Base-by-base conservation (phyloP, 2,329 filamentous ascomycete species). In the Byssoonygena ceratinophila region DNA sequence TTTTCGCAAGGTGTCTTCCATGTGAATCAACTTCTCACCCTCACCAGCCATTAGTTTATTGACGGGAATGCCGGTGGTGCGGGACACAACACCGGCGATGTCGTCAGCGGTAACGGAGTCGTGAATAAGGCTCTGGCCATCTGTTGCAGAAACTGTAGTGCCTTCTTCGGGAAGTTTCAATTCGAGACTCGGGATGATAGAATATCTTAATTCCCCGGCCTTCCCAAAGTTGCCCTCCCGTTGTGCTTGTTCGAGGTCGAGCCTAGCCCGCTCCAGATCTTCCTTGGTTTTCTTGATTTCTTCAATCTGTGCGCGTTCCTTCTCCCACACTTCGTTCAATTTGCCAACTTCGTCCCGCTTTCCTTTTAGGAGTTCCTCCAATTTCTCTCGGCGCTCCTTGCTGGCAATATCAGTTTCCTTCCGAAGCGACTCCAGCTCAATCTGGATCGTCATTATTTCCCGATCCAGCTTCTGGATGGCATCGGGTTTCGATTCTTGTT, bases 401-500 rank as follows among this genome's bases (percentile, higher is more conserved):
- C 89, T 95, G 16, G 86, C 83, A 46, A 95, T 77, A 60, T 98
- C 92, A 9, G 83, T 94, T 67, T 98, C 92, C 63, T 97, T 97
- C 47, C 91, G 81, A 39, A 98, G 71, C 56, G 89, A 96, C 66
- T 97, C 92, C 0, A 97, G 76, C 66, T 98, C 91, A 57, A 98
- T 97, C 64, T 96, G 91, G 12, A 97, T 88, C 0, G 91, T 97
- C 81, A 96, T 94, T 55, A 97, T 95, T 63, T 90, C 87, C 56
- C 94, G 86, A 62, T 97, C 91, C 1, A 97, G 79, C 47, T 85
- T 82, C 72, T 94, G 87, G 31, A 98, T 96, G 7, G 91, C 83
- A 60, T 97, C 92, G 0, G 92, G 92, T 61, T 96, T 97, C 61
- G 88, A 95, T 68, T 98, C 92, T 68, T 97, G 92, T 64, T 97